Evolutionary conservation across 2,329 filamentous ascomycete genomes (phyloP), one percentile per base, ranked within the genome.

Genomic region (Rosellinia necatrix): DNA sequence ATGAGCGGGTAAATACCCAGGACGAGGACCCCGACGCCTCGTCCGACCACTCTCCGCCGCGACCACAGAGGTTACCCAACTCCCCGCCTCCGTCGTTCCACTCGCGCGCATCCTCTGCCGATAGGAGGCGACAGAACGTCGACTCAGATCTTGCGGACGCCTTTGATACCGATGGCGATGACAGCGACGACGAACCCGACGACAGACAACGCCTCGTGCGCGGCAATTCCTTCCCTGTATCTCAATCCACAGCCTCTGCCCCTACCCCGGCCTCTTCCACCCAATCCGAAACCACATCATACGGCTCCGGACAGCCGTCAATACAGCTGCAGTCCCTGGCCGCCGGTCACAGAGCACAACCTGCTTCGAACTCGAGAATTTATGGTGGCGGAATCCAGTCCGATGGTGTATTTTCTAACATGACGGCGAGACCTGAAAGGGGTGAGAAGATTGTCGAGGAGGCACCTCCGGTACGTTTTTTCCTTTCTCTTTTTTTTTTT

Each of bases 401-500:
- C 46, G 94, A 97, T 74, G 94, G 94, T 59, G 94, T 99, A 22
- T 99, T 96, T 76, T 94, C 93, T 51, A 99, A 99, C 71, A 75
- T 99, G 64, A 91, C 86, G 64, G 94, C 94, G 12, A 93, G 96
- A 71, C 93, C 93, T 0, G 91, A 96, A 66, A 81, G 86, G 24
- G 88, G 90, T 58, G 89, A 91, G 60, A 85, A 87, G 64, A 79
- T 90, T 15, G 67, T 84, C 56, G 94, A 99, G 61, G 94, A 99
- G 74, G 83, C 90, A 74, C 94, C 94, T 78, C 94, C 94, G 53
- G 92, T 96, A 85, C 64, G 91, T 85, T 19, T n/a, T n/a, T n/a
- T 24, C 46, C 49, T 46, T 6, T 32, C 6, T 35, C 7, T 44
- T 12, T 25, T 22, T 12, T 30, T 17, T n/a, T n/a, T 6, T 38